Conservation (phyloP, 2,329 filamentous ascomycete species). For the Emmonsia crescens region DNA sequence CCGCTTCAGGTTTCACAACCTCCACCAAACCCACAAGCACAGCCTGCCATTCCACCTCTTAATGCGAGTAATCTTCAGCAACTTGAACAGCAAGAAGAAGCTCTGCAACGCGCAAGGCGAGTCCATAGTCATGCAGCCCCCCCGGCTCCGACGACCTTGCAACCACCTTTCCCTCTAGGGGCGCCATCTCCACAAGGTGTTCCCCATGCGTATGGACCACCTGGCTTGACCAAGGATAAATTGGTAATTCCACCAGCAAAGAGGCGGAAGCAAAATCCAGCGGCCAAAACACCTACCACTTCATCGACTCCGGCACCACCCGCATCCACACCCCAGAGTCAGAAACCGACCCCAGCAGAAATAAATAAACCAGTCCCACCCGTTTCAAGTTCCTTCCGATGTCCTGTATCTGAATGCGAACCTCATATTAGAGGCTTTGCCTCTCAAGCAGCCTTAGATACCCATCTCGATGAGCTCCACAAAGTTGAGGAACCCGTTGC, state of each 20-base stretch:
- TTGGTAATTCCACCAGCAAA: conserved; percentile 49
- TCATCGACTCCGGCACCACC: conserved; percentile 17
- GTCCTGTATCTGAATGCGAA: conserved; percentile 43
- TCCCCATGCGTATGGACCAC: conserved; percentile 44
- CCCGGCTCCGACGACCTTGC: conserved; percentile 39
- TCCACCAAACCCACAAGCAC: conserved; percentile 22
- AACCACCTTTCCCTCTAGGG: conserved; percentile 42
- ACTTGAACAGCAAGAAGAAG: conserved; percentile 37
- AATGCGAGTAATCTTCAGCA: conserved; percentile 39
- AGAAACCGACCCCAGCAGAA: conserved; percentile 29
- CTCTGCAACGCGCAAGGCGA: conserved; percentile 28
- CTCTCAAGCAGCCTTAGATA: conserved; percentile 43
- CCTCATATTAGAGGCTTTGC: conserved; percentile 45
- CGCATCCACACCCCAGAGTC: conserved; percentile 20
- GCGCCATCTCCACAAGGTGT: conserved; percentile 46
- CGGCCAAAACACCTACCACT: conserved; percentile 14
- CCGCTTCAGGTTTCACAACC: conserved; percentile 11
- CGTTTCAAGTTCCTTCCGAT: conserved; percentile 41
- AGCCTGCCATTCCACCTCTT: conserved; percentile 24
- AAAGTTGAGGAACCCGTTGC: conserved; percentile 39
- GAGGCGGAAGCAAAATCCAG: conserved; percentile 43
- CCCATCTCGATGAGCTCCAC: conserved; percentile 45
- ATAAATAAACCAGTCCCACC: conserved; percentile 31
- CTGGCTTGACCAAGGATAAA: conserved; percentile 44
- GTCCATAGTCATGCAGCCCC: conserved; percentile 33